phyloP scores from a whole-genome alignment of 345 rosid genomes.

The Boechera stricta region DNA sequence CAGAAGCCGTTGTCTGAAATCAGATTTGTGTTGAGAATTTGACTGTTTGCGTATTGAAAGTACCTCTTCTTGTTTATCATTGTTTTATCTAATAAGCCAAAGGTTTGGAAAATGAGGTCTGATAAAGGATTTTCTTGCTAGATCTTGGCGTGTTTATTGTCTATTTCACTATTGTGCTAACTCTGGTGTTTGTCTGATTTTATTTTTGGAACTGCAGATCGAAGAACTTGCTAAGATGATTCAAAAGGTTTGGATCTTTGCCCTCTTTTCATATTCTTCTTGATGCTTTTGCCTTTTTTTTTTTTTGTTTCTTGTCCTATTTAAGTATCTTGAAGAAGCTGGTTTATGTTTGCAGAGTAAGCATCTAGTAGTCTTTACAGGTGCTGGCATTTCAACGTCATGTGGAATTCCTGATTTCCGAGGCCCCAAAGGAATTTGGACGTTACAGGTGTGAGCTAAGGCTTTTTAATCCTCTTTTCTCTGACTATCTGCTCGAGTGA shows the following conservation, averaged over 20 bases:
- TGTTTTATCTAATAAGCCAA: slow-evolving; percentile 1
- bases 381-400: slow-evolving; percentile 98
- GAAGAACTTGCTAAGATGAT: slow-evolving; percentile 62
- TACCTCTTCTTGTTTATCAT: slow-evolving; percentile 6
- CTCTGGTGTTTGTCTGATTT: slow-evolving; percentile 33
- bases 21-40: slow-evolving; percentile 10
- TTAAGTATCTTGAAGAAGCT: slow-evolving; percentile 40
- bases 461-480: slow-evolving; percentile 8
- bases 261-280: not conserved
- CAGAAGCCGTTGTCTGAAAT: not conserved
- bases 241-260: slow-evolving; percentile 53
- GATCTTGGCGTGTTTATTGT: slow-evolving; percentile 14
- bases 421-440: slow-evolving; percentile 99
- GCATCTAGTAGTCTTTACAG: slow-evolving; percentile 97
- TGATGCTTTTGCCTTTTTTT: not conserved
- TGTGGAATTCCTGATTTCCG: slow-evolving; percentile 98
- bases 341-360: slow-evolving; percentile 83
- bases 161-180: slow-evolving; percentile 6
- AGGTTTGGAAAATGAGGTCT: slow-evolving; percentile 6
- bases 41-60: not conserved
- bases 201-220: slow-evolving; percentile 52
- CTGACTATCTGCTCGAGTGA: not conserved
- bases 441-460: slow-evolving; percentile 66
- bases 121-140: slow-evolving; percentile 3
- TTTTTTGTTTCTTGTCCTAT: not conserved